Conservation (phyloP, 495 filamentous ascomycete species). For the Penicillium psychrofluorescens region DNA sequence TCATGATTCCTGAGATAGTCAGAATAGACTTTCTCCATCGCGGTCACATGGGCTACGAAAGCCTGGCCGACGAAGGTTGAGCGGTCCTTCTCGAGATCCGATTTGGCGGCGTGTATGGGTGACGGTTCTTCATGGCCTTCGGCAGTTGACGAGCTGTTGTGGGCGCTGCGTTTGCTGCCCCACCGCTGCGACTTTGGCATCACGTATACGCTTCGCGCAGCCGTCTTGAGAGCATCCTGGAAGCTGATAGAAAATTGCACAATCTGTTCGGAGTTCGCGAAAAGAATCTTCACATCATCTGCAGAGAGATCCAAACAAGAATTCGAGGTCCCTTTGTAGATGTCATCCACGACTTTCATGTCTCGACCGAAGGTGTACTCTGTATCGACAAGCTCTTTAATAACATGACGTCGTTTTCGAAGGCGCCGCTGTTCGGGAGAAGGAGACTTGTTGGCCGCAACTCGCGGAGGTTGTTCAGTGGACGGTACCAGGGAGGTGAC, state of each 20-base stretch:
- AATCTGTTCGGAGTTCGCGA: constrained; percentile 83
- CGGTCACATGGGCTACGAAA: constrained; percentile 62
- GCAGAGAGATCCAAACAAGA: constrained; percentile 69
- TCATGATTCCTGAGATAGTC: constrained; percentile 84
- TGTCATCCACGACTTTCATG: constrained; percentile 93
- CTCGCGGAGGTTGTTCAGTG: constrained; percentile 15
- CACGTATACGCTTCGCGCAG: constrained; percentile 66
- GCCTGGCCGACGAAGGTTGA: constrained; percentile 71
- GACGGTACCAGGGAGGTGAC: constrained; percentile 33
- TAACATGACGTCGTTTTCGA: constrained; percentile 64
- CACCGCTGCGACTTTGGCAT: constrained; percentile 51
- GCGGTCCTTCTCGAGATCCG: constrained; percentile 65
- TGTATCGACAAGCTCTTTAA: constrained; percentile 88
- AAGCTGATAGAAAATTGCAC: constrained; percentile 75
- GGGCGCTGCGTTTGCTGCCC: constrained; percentile 45
- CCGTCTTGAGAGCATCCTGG: constrained; percentile 68
- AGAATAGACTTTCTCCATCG: constrained; percentile 80
- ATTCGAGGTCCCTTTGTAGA: constrained; percentile 91
- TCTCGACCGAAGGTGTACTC: constrained; percentile 81
- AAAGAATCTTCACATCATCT: constrained; percentile 80
- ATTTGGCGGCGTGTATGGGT: constrained; percentile 29
- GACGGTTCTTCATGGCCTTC: constrained; percentile 16
- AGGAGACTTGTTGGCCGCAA: constrained; percentile 30
- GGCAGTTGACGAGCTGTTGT: constrained; percentile 16
- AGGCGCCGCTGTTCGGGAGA: constrained; percentile 52